Evolutionary conservation across 1,284 basidiomycete species (phyloP).

Genomic region (Ganoderma multipileum): DNA sequence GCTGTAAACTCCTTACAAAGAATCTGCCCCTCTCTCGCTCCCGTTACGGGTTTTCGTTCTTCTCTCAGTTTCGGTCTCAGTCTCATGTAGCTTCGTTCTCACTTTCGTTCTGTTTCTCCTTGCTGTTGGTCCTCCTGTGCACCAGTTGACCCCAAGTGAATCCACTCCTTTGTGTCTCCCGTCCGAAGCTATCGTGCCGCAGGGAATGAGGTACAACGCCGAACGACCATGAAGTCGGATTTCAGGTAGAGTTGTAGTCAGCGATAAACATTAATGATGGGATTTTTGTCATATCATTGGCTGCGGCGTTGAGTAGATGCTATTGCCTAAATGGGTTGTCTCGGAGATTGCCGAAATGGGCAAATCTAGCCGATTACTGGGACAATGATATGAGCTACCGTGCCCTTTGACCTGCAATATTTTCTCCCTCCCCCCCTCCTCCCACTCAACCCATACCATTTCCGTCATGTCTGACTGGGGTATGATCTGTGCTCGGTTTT

Average conservation of each 20-base stretch:
- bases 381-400: neutral
- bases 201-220: neutral
- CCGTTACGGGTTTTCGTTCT: neutral
- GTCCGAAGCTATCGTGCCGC: neutral
- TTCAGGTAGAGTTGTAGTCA: too few relatives aligned
- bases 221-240: too few relatives aligned
- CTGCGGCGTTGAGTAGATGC: neutral
- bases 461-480: slow-evolving; percentile 32
- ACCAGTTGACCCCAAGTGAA: neutral
- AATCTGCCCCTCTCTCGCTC: neutral
- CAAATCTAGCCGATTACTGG: slow-evolving; percentile 2
- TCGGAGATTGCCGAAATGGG: neutral
- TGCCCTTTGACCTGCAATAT: neutral
- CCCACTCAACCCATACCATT: neutral
- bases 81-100: neutral
- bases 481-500: slow-evolving; percentile 9
- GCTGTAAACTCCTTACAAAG: neutral
- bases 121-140: neutral
- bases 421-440: neutral
- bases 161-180: neutral
- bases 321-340: neutral
- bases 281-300: too few relatives aligned
- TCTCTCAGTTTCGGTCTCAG: neutral
- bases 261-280: too few relatives aligned
- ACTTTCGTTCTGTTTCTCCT: neutral